These are phyloP conservation scores for Taphrina pruni DNA, from an alignment of 1,139 yeast genomes.

Conservation along the genomic window DNA sequence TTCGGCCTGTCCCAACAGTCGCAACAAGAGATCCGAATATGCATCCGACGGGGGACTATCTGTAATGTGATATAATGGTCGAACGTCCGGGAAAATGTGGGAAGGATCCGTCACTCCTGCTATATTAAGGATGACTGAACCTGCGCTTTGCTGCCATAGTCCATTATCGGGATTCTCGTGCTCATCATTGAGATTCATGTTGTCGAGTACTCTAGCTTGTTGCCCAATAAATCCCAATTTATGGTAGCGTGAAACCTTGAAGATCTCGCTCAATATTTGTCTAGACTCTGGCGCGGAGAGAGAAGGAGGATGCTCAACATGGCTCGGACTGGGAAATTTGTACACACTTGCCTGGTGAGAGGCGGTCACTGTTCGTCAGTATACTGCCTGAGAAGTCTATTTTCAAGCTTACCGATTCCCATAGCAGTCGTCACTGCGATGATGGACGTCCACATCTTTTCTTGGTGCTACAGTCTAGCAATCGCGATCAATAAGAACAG, in stretches of 20 bases:
- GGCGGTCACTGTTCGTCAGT: constrained; percentile 14
- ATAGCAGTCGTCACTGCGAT: constrained; percentile 9
- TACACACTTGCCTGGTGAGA: constrained; percentile 29
- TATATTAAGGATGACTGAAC: constrained; percentile 39
- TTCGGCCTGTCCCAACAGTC: constrained; percentile 38
- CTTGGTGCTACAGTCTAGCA: neutral
- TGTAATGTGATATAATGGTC: constrained; percentile 40
- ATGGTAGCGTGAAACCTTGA: constrained; percentile 39
- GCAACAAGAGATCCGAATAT: constrained; percentile 35
- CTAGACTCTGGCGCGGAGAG: constrained; percentile 37
- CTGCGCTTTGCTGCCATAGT: constrained; percentile 27
- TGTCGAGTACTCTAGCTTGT: constrained; percentile 38
- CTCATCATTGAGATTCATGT: constrained; percentile 16
- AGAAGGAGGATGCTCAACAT: constrained; percentile 26
- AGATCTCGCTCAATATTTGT: constrained; percentile 40
- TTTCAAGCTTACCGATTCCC: constrained; percentile 1
- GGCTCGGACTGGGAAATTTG: constrained; percentile 22
- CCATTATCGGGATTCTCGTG: constrained; percentile 3
- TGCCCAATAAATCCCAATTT: constrained; percentile 41
- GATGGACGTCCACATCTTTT: constrained; percentile 7
- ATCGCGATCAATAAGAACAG: too few relatives aligned
- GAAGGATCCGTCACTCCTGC: constrained; percentile 40
- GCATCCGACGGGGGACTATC: constrained; percentile 42
- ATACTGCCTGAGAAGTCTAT: neutral
- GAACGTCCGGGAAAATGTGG: constrained; percentile 37